Conservation (phyloP, 208 protist species). For the Leishmania tropica region DNA sequence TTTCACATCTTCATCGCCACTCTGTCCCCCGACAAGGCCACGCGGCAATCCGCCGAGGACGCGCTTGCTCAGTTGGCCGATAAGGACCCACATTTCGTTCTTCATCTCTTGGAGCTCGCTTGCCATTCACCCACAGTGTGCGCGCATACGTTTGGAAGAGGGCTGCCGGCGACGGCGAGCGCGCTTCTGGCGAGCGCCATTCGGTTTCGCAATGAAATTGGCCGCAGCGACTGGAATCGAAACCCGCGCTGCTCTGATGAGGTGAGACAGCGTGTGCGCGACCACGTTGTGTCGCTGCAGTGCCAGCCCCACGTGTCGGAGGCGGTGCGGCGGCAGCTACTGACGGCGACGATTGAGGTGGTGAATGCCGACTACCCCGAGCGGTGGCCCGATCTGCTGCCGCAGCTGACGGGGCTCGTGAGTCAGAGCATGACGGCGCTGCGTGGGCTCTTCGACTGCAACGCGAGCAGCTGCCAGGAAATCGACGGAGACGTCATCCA, state of each 20-base stretch:
- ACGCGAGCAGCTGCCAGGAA: conserved; percentile 20
- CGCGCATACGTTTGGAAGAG: conserved; percentile 17
- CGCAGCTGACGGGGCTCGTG: conserved; percentile 55
- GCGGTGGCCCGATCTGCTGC: conserved; percentile 67
- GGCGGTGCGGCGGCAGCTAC: conserved; percentile 72
- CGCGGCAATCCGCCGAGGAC: conserved; percentile 69
- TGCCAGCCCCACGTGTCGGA: conserved; percentile 72
- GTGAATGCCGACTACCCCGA: conserved; percentile 75
- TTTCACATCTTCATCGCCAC: conserved; percentile 73
- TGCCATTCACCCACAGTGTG: conserved; percentile 34
- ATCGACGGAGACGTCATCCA: conserved; percentile 20
- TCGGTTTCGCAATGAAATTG: conserved; percentile 75
- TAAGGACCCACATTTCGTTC: conserved; percentile 51
- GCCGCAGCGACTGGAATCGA: conserved; percentile 77
- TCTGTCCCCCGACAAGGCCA: conserved; percentile 63
- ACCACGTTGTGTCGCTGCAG: conserved; percentile 62
- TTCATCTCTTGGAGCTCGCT: conserved; percentile 64
- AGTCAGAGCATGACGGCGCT: conserved; percentile 38
- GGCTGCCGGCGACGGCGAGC: conserved; percentile 8
- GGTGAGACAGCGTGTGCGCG: conserved; percentile 47
- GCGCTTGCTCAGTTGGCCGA: conserved; percentile 50
- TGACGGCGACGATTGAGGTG: conserved; percentile 64
- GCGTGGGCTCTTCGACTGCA: conserved; percentile 21
- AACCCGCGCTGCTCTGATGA: conserved; percentile 54
- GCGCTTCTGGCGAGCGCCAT: conserved; percentile 65